Percentiles rank a stretch among this genome's conserved stretches.
Evolutionary conservation across 495 filamentous ascomycete genomes (phyloP).

Genomic region (Penicillium macrosclerotiorum): DNA sequence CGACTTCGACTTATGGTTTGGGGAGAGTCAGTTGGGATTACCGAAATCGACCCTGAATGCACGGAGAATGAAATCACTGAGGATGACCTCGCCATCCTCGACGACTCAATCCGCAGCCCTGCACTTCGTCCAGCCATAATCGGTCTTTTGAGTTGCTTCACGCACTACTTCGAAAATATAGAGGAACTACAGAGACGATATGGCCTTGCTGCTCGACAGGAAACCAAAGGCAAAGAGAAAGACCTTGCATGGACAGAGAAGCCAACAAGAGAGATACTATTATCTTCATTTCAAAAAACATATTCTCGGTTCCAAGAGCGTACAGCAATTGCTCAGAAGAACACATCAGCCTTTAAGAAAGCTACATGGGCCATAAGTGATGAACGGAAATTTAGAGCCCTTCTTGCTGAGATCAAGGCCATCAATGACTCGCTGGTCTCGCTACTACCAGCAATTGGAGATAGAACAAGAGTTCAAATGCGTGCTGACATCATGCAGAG

Average conservation of each 20-base stretch:
- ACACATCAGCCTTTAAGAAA: not conserved
- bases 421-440: conserved; percentile 1
- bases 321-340: not conserved
- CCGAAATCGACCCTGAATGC: not conserved
- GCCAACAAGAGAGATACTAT: not conserved
- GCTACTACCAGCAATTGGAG: not conserved
- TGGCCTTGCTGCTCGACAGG: not conserved
- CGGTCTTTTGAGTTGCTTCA: not conserved
- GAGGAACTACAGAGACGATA: not conserved
- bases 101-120: not conserved
- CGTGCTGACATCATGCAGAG: not conserved
- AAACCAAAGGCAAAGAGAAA: not conserved
- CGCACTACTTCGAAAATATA: not conserved
- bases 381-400: conserved; percentile 1
- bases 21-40: conserved; percentile 1
- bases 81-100: not conserved
- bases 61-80: not conserved
- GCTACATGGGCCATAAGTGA: not conserved
- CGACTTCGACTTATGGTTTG: conserved; percentile 1
- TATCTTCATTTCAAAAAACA: not conserved
- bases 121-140: not conserved
- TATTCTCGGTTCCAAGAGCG: not conserved
- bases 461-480: not conserved
- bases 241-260: not conserved
- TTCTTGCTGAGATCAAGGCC: conserved; percentile 1